Evolutionary conservation across 495 filamentous ascomycete species (phyloP), one percentile per base, ranked within the genome.

Genomic region (Rhypophila decipiens): DNA sequence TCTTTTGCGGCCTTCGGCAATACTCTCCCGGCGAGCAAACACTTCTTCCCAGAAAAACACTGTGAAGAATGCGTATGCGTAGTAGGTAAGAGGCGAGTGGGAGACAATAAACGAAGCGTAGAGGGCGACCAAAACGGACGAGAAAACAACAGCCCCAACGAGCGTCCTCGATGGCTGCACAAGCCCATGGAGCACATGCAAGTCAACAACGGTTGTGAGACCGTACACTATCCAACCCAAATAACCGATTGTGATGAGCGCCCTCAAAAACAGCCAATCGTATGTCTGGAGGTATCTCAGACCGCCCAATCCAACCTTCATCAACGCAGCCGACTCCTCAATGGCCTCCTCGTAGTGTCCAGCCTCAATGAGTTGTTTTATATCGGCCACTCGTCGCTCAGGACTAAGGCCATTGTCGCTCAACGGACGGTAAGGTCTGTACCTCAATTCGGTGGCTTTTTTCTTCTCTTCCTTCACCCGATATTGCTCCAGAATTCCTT

Each of bases 41-140:
- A 97, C 89, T 56, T 95, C 94, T 60, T 96, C 90, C 93, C 94
- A 99, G 72, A 99, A 96, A 38, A 83, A 79, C 2, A 93, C 80
- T 0, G 94, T 91, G 63, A 97, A 99, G 53, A 91, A 74, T 4
- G 80, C 90, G 60, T 97, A 99, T 20, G 83, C 83, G 55, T 97
- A 97, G 62, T 97, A 99, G 4, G 86, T 87, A 53, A 77, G 72
- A 0, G 91, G 82, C 2, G 89, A 91, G 24, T 79, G 76, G 31
- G 94, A 90, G 46, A 88, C 73, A 46, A 82, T 67, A 36, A 99
- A 84, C 5, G 87, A 79, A 3, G 89, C 82, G 54, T 86, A 96
- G 13, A 97, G 63, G 4, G 71, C 75, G 4, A 84, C 78, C 17
- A 94, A 69, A n/a, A 85, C 57, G 0, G 90, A 87, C 0, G 83